Evolutionary conservation across 1,139 yeast species (phyloP).

Genomic region (Candida mesenterica): DNA sequence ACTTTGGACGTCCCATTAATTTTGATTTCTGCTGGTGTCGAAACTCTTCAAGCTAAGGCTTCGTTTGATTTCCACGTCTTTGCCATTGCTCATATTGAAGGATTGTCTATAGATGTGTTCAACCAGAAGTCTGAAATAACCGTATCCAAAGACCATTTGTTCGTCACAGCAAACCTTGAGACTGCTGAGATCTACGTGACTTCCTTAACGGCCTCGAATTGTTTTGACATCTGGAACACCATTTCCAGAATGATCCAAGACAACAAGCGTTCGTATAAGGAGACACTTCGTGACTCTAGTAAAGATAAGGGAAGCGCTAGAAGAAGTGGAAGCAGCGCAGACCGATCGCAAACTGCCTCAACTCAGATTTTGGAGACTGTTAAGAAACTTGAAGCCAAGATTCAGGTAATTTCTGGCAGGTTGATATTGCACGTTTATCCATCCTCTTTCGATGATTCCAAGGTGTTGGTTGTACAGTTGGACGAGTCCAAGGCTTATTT

Average conservation of each 20-base stretch:
- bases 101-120: slow-evolving; percentile 55
- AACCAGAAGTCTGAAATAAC: slow-evolving; percentile 59
- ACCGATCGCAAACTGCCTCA: slow-evolving; percentile 19
- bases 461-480: slow-evolving; percentile 64
- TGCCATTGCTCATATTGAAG: slow-evolving; percentile 55
- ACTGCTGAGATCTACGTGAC: slow-evolving; percentile 66
- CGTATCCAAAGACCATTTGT: slow-evolving; percentile 57
- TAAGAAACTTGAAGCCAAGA: slow-evolving; percentile 52
- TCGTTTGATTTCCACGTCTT: slow-evolving; percentile 86
- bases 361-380: slow-evolving; percentile 37
- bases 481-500: slow-evolving; percentile 61
- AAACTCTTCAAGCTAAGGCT: slow-evolving; percentile 53
- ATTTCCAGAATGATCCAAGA: slow-evolving; percentile 72
- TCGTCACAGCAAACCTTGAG: slow-evolving; percentile 55
- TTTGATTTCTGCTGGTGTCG: slow-evolving; percentile 58
- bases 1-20: slow-evolving; percentile 65
- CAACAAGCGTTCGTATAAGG: slow-evolving; percentile 67
- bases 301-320: slow-evolving; percentile 14
- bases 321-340: slow-evolving; percentile 5
- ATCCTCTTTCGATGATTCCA: slow-evolving; percentile 69
- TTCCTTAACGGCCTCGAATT: slow-evolving; percentile 79
- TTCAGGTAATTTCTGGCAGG: slow-evolving; percentile 58
- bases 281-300: slow-evolving; percentile 60
- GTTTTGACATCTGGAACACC: slow-evolving; percentile 74
- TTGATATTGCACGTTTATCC: slow-evolving; percentile 70